Percentiles rank a stretch among this genome's conserved stretches.
Evolutionary conservation across 768 basidiomycete genomes (phyloP).

Genomic region (Candolleomyces efflorescens): DNA sequence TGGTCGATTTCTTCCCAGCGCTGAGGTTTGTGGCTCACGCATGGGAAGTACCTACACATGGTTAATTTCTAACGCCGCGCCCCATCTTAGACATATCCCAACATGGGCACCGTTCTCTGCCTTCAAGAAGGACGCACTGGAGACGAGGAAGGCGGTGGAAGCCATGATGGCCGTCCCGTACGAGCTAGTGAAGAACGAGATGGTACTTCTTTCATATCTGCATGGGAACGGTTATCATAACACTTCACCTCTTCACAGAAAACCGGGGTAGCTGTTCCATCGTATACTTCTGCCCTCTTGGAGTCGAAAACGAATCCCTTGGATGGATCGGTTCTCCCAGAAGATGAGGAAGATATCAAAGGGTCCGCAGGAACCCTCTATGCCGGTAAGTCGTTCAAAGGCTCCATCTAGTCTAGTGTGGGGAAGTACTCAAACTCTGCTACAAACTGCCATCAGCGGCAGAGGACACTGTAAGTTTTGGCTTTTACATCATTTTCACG

Average conservation of each 20-base stretch:
- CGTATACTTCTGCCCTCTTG: slow-evolving; percentile 42
- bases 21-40: slow-evolving; percentile 27
- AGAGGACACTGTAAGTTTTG: slow-evolving; percentile 31
- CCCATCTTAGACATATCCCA: slow-evolving; percentile 37
- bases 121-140: slow-evolving; percentile 42
- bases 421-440: not conserved
- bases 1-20: slow-evolving; percentile 47
- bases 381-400: slow-evolving; percentile 31
- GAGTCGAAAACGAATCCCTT: slow-evolving; percentile 31
- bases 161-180: slow-evolving; percentile 49
- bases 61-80: not conserved
- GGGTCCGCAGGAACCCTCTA: slow-evolving; percentile 52
- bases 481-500: too few species aligned
- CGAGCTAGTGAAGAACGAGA: slow-evolving; percentile 43
- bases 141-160: slow-evolving; percentile 39
- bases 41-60: not conserved
- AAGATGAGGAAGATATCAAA: slow-evolving; percentile 52
- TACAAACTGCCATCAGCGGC: slow-evolving; percentile 25
- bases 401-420: not conserved
- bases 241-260: slow-evolving; percentile 24
- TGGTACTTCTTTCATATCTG: slow-evolving; percentile 28
- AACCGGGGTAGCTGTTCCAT: slow-evolving; percentile 38
- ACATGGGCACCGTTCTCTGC: slow-evolving; percentile 45
- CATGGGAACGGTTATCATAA: not conserved
- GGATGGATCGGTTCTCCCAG: slow-evolving; percentile 28